Evolutionary conservation across 2,329 filamentous ascomycete species (phyloP).

Genomic region (Pyricularia pennisetigena): DNA sequence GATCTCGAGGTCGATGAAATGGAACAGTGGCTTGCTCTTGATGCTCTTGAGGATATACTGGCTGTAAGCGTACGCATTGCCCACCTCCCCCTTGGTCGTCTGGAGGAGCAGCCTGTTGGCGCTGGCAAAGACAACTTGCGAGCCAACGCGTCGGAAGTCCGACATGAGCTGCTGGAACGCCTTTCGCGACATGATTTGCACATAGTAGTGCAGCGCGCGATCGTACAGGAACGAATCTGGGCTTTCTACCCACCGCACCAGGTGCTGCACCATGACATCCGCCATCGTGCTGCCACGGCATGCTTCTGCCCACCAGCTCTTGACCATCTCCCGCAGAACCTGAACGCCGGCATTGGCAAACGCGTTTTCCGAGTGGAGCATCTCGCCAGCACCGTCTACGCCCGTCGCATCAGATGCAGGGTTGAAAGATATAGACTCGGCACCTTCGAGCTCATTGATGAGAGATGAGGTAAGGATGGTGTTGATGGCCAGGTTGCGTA

Average conservation of each 20-base stretch:
- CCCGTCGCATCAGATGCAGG: conserved; percentile 46
- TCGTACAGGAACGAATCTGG: conserved; percentile 94
- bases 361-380: conserved; percentile 75
- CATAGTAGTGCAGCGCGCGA: conserved; percentile 87
- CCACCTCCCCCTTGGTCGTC: conserved; percentile 92
- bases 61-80: conserved; percentile 92
- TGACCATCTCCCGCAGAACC: conserved; percentile 95
- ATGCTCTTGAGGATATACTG: conserved; percentile 98
- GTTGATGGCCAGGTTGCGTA: conserved; percentile 94
- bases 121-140: conserved; percentile 90
- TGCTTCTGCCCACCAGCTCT: conserved; percentile 95
- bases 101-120: conserved; percentile 83
- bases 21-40: conserved; percentile 87
- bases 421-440: conserved; percentile 79
- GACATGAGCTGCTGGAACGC: conserved; percentile 95
- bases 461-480: conserved; percentile 94
- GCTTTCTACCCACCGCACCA: conserved; percentile 94
- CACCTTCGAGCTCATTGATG: conserved; percentile 92
- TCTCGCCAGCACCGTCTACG: conserved; percentile 50
- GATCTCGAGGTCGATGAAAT: conserved; percentile 94
- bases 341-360: conserved; percentile 88
- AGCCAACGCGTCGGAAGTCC: conserved; percentile 90
- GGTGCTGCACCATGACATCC: conserved; percentile 92
- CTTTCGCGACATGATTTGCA: conserved; percentile 97
- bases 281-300: conserved; percentile 88